Percentiles rank a stretch among this genome's conserved stretches.
These are phyloP conservation scores for Anthostomella pinea DNA, from an alignment of 2,329 filamentous ascomycete genomes.

Conservation along the genomic window DNA sequence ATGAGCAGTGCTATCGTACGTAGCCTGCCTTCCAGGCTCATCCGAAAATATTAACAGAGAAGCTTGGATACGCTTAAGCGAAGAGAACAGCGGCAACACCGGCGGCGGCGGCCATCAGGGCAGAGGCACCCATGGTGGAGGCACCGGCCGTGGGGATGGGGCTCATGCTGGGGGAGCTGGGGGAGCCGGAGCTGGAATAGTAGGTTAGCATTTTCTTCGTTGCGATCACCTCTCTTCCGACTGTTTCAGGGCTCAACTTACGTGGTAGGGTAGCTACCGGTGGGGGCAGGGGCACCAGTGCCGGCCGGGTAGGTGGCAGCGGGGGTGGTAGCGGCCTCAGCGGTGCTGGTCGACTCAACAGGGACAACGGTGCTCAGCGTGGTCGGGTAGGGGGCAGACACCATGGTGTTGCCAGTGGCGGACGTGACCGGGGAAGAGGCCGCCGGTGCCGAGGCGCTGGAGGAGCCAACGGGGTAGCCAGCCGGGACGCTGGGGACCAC, in stretches of 20 bases:
- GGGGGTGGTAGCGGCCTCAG: no score
- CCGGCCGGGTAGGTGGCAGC: slow-evolving; percentile 33
- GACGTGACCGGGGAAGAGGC: slow-evolving; percentile 20
- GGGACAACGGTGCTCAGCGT: slow-evolving; percentile 20
- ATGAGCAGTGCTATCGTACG: slow-evolving; percentile 4
- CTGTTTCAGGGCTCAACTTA: no score
- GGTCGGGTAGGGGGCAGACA: slow-evolving; percentile 21
- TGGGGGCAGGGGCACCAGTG: slow-evolving; percentile 23
- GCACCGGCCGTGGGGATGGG: slow-evolving; percentile 47
- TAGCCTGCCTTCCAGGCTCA: slow-evolving; percentile 38
- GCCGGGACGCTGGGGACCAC: slow-evolving; percentile 7
- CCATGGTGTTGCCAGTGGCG: slow-evolving; percentile 11
- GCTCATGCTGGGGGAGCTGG: slow-evolving; percentile 36
- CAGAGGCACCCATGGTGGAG: slow-evolving; percentile 51
- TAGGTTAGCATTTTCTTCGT: no score
- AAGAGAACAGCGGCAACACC: slow-evolving; percentile 53
- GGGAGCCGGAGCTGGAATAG: slow-evolving; percentile 30
- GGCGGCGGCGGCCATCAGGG: slow-evolving; percentile 52
- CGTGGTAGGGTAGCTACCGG: slow-evolving; percentile 32
- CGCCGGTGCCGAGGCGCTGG: slow-evolving; percentile 14
- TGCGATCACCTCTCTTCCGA: no score
- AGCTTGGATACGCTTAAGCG: slow-evolving; percentile 41
- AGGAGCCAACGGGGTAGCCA: slow-evolving; percentile 16
- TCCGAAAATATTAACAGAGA: slow-evolving; percentile 33
- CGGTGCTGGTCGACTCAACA: no score